Base-by-base conservation (phyloP, 352 stramenopile genomes). In the Phytophthora aleatoria region DNA sequence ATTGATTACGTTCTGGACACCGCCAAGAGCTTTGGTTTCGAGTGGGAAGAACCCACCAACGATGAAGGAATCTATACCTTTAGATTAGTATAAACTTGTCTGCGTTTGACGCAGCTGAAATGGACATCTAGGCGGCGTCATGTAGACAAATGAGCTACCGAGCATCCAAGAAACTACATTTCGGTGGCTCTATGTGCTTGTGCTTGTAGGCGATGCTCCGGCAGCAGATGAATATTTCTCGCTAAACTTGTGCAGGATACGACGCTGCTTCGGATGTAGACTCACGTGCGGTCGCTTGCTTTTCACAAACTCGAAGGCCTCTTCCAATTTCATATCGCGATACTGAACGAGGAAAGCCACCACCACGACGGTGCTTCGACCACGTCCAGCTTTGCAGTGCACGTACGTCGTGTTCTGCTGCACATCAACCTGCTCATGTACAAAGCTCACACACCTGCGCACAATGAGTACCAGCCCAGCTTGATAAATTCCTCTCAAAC, bases 341-440 rank as follows among this genome's bases (percentile, higher is more conserved):
- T 89, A 64, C 26, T 79, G 73, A 63, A 94, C 76, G 27, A 90
- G 65, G 50, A 90, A 94, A 5, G 83, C 85, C 24, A 91, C 67
- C 24, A 92, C 83, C 11, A 92, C 69, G 38, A 94, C 74, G 3
- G 83, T 89, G 64, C 85, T 92, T 57, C 85, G 78, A 3, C 85
- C 85, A 5, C 85, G 81, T 5, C 85, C 85, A 55, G 85, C 85
- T 64, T 94, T 94, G 69, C 85, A 94, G 64, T 94, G 85, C 50
- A 94, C 81, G 66, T 94, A 94, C 4, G 82, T 89, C 15, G 77
- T 88, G 6, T 79, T 64, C n/a, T 79, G 52, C 26, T 73, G 57
- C 15, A 67, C 43, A 36, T 85, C 69, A 7, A 91, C 64, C n/a
- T 92, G 81, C 27, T 79, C 55, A 54, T 89, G 72, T 35, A 91